Evolutionary conservation across 129 eudicot species (phyloP), one percentile per base, ranked within the genome.

Genomic region (Flaveria linearis): DNA sequence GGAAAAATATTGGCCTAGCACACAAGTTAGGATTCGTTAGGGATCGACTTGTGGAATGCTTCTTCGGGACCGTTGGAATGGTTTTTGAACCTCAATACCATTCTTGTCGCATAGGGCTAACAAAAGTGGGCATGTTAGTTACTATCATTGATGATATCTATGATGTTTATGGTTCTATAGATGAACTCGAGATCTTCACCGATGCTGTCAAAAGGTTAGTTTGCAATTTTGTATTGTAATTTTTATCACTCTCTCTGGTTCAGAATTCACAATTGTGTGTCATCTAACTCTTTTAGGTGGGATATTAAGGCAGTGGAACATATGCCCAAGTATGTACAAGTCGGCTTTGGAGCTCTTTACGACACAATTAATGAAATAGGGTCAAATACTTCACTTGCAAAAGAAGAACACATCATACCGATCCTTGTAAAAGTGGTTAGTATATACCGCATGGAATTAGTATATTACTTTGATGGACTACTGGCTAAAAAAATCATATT

Each of bases 101-200:
- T 14, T 43, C 67, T 4, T 72, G 53, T 7, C 78, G 92, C 39
- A 76, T 69, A 4, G 61, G 78, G 57, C 64, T 72, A 30, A 68
- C 81, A 1, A 82, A 85, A 57, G 25, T 79, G 3, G 22, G 14
- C 9, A 73, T 72, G 0, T 57, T 87, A 0, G 60, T 80, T 4
- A 80, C 87, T 5, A 16, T 56, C 18, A 80, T 90, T 17, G 96
- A 90, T 64, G 96, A 85, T 28, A 62, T 77, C 5, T 90, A 85
- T 30, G 96, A 90, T 42, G 83, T 77, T 9, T 85, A 87, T 70
- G 92, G 92, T 15, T 71, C 81, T 6, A 13, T 81, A 55, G 85
- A 90, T 8, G 92, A 87, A 76, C 82, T 87, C 9, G 33, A 81
- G 23, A 64, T 79, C 13, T 83, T 90, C 58, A 87, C 85, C 2